Evolutionary conservation across 1,284 basidiomycete genomes (phyloP).

Genomic region (Cryptococcus maquisensis): DNA sequence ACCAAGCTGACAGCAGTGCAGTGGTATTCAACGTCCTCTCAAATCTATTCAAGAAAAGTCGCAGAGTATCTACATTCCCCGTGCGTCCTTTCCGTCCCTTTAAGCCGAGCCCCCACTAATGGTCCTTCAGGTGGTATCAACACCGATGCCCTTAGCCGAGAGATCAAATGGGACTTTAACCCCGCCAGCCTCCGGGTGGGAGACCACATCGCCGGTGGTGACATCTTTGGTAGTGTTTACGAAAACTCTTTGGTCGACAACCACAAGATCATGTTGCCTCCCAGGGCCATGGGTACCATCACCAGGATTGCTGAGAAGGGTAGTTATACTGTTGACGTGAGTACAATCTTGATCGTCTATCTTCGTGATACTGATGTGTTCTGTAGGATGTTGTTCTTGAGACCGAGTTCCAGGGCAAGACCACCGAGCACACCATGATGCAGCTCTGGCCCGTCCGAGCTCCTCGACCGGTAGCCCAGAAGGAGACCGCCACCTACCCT

Average conservation of each 20-base stretch:
- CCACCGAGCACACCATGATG: conserved; percentile 90
- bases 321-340: conserved; percentile 82
- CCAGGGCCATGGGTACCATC: conserved; percentile 90
- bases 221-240: conserved; percentile 91
- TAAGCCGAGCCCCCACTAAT: not conserved
- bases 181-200: conserved; percentile 83
- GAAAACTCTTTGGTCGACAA: conserved; percentile 96
- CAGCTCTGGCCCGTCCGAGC: conserved; percentile 99
- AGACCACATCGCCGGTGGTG: conserved; percentile 94
- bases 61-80: conserved; percentile 97
- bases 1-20: conserved; percentile 15
- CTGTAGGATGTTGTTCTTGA: conserved; percentile 86
- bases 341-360: conserved; percentile 33
- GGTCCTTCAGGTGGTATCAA: conserved; percentile 70
- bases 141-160: conserved; percentile 87
- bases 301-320: conserved; percentile 93
- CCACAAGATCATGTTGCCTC: conserved; percentile 95
- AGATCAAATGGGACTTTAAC: conserved; percentile 91
- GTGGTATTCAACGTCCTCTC: conserved; percentile 84
- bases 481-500: conserved; percentile 88
- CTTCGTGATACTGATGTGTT: conserved; percentile 2
- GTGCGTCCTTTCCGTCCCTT: conserved; percentile 43
- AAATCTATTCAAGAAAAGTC: conserved; percentile 94
- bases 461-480: conserved; percentile 89
- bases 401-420: conserved; percentile 96